Evolutionary conservation across 768 basidiomycete species (phyloP), one percentile per base, ranked within the genome.

Genomic region (Mrakia gelida): DNA sequence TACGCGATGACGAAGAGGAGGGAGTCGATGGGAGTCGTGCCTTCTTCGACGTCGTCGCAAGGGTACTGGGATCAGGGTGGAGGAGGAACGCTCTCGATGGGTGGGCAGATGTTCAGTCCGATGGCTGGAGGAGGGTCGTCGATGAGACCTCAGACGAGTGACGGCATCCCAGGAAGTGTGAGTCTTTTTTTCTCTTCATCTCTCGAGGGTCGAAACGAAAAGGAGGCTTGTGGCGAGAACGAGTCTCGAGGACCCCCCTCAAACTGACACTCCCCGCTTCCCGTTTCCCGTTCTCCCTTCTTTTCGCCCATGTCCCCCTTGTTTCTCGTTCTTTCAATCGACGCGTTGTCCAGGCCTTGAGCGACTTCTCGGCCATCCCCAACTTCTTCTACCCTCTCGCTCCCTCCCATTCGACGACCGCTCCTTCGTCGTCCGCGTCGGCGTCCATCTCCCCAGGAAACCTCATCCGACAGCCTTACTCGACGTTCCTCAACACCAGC

Each of bases 71-170:
- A 59, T 59, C 59, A 59, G 18, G 59, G 9, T 11, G 28, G 26
- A 26, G 59, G 26, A 18, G 38, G 67, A 30, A 7, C 67, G 34
- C 7, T 70, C 23, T 21, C 34, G 67, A 38, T 70, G 59, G 59
- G 59, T 1, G 59, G 28, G 7, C 59, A 59, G 59, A n/a, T 28
- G 28, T 59, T 59, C n/a, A 28, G 28, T 28, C 26, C n/a, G 2
- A 59, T 41, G 26, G 38, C 18, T 38, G 38, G 38, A 70, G 67
- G 67, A 18, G 67, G 38, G 2, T 10, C 67, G 67, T 9, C 67
- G 26, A 67, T 75, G 75, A 26, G 75, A 9, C 75, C 75, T 30
- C 75, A 75, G 75, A 75, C 75, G 45, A 67, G 63, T 49, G 75
- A 75, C 15, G 75, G 75, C 3, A 65, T 75, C 1, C 75, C 75